Evolutionary conservation across 352 stramenopile species (phyloP).

Genomic region (Globisporangium cederbergense): DNA sequence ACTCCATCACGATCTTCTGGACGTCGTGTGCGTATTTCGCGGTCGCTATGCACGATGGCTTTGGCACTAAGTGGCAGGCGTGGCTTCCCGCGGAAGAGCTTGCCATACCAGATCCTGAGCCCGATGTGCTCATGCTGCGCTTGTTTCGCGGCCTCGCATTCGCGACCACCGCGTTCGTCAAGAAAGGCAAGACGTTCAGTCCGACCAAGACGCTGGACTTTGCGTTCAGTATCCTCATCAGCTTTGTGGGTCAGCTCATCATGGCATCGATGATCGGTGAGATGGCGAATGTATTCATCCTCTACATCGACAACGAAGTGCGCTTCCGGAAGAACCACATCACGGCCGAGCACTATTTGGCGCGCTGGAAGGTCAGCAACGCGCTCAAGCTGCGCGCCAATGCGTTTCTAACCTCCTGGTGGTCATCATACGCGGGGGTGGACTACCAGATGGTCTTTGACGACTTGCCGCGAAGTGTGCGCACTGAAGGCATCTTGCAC

Average conservation of each 20-base stretch:
- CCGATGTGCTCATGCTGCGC: constrained; percentile 33
- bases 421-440: constrained; percentile 53
- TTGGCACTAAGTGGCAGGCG: constrained; percentile 47
- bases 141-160: constrained; percentile 51
- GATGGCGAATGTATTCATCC: constrained; percentile 59
- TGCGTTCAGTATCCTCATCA: constrained; percentile 47
- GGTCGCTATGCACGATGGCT: constrained; percentile 51
- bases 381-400: constrained; percentile 34
- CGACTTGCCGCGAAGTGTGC: constrained; percentile 43
- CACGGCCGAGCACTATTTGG: constrained; percentile 42
- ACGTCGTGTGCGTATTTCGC: constrained; percentile 60
- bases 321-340: constrained; percentile 76
- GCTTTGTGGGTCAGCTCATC: constrained; percentile 51
- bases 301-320: constrained; percentile 61
- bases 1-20: constrained; percentile 61
- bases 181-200: constrained; percentile 52
- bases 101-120: constrained; percentile 18
- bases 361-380: constrained; percentile 35
- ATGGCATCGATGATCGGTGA: constrained; percentile 81
- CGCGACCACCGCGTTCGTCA: constrained; percentile 53
- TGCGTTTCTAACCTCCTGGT: constrained; percentile 52
- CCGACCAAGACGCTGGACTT: constrained; percentile 39
- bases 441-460: constrained; percentile 58
- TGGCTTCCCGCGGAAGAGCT: constrained; percentile 42
- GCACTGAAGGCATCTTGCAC: constrained; percentile 39